Conservation (phyloP, 495 filamentous ascomycete genomes). For the Polyplosphaeria fusca region DNA sequence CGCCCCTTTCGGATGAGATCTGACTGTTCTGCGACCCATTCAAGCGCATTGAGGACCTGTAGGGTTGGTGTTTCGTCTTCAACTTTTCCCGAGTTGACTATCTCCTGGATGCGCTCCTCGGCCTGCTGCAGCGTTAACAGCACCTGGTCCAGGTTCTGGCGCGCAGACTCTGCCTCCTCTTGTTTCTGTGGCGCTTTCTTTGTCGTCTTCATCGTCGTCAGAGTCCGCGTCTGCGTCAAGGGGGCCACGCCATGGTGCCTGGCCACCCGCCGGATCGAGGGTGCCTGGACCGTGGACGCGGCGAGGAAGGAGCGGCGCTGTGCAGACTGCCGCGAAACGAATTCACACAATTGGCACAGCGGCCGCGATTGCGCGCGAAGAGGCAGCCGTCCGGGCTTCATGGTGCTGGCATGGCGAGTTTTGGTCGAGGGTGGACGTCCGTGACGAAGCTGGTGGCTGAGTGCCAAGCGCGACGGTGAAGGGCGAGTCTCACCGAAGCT, state of each 20-base stretch:
- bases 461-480: neutral
- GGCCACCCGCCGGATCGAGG: slow-evolving; percentile 17
- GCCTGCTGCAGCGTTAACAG: slow-evolving; percentile 8
- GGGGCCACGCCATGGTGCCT: slow-evolving; percentile 5
- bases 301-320: slow-evolving; percentile 20
- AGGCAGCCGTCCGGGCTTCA: slow-evolving; percentile 23
- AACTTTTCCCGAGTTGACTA: slow-evolving; percentile 19
- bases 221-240: slow-evolving; percentile 3
- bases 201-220: neutral
- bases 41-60: slow-evolving; percentile 14
- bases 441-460: slow-evolving; percentile 22
- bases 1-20: slow-evolving; percentile 14
- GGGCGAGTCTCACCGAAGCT: slow-evolving; percentile 1
- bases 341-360: slow-evolving; percentile 32
- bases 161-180: neutral
- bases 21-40: slow-evolving; percentile 15
- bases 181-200: neutral
- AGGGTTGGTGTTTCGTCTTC: slow-evolving; percentile 23
- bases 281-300: slow-evolving; percentile 11
- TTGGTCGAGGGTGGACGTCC: neutral
- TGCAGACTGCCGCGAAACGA: slow-evolving; percentile 28
- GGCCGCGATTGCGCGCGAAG: slow-evolving; percentile 21
- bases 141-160: neutral
- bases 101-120: slow-evolving; percentile 17
- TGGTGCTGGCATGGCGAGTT: slow-evolving; percentile 6